Evolutionary conservation across 2,329 filamentous ascomycete species (phyloP), one percentile per base, ranked within the genome.

Genomic region (Aureobasidium namibiae): DNA sequence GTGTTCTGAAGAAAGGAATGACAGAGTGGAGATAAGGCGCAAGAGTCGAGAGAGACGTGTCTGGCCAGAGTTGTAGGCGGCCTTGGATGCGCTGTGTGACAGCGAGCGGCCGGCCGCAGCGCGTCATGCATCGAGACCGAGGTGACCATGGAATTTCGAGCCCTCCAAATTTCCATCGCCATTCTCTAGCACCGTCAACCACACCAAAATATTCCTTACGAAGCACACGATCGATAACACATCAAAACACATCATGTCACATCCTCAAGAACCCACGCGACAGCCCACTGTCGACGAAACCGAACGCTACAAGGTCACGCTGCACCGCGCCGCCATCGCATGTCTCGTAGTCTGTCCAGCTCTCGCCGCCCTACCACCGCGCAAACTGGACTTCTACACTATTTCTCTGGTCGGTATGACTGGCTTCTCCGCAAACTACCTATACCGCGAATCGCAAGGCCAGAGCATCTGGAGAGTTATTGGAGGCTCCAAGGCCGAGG

Each of bases 311-410:
- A 56, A 29, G 33, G 49, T 39, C 34, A 61, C 52, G 3, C 34
- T 71, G 11, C 78, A 78, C 68, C 77, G 75, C 63, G 66, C 76
- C 63, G 77, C 81, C 16, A 70, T 82, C 33, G 73, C 70, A 58
- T 73, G 77, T 49, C 69, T 82, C 29, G 66, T 86, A 21, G 67
- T 76, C 49, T 82, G 80, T 61, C 83, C 83, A 0, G 63, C 79
- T 9, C 74, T 86, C 53, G 77, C 78, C 49, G 66, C 78, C 16
- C 70, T 86, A 10, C 83, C 83, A 10, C 83, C 83, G 0, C 80
- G 83, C 46, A 85, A 85, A 70, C 70, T 86, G 52, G 83, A 86
- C 67, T 66, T 81, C 56, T 85, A 83, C 71, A 85, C 82, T 18
- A 74, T 83, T 64, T 74, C 74, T 0, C 76, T 86, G 8, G 70